Evolutionary conservation across 805 yeast species (phyloP), one percentile per base, ranked within the genome.

Genomic region (Naumovozyma castellii): DNA sequence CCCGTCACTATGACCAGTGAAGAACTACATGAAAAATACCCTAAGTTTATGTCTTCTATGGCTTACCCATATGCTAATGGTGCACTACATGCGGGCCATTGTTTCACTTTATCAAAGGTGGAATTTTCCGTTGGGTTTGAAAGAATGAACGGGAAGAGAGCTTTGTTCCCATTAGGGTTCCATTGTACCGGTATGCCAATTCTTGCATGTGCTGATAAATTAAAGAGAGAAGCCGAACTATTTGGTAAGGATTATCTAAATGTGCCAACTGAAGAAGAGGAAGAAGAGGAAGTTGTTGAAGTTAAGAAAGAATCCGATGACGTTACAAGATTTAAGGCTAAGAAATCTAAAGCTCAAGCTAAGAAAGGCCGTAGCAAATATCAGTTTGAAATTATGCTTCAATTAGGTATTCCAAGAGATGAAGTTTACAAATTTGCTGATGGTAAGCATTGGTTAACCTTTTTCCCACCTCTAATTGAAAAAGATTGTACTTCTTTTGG

Each of bases 151-250:
- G 97, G 97, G 50, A 85, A 82, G 66, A 75, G 83, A 53, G 95
- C 96, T 29, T 69, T 88, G 45, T 92, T 85, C 68, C 97, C 98
- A 38, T 73, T 92, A 42, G 98, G 98, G 37, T 92, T 90, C 81
- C 98, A 92, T 67, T 92, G 98, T 75, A 92, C 98, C 28, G 98
- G 98, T 72, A 83, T 92, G 96, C 97, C 98, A 40, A 92, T 92
- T 62, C 73, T 78, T 60, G 90, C 97, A 20, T 75, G 95, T 56
- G 97, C 98, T 37, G 98, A 90, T 67, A 90, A 92, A 67, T 73
- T 92, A 58, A 77, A 76, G 58, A 79, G 98, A 63, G 98, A 92
- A 70, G 71, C 88, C 43, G 97, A 92, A 67, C 62, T 75, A 62
- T 92, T 92, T 59, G 98, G 98, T 39, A 69, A 65, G 14, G 87